phyloP scores from a whole-genome alignment of 352 stramenopile species.

The Poterioochromonas sp. region DNA sequence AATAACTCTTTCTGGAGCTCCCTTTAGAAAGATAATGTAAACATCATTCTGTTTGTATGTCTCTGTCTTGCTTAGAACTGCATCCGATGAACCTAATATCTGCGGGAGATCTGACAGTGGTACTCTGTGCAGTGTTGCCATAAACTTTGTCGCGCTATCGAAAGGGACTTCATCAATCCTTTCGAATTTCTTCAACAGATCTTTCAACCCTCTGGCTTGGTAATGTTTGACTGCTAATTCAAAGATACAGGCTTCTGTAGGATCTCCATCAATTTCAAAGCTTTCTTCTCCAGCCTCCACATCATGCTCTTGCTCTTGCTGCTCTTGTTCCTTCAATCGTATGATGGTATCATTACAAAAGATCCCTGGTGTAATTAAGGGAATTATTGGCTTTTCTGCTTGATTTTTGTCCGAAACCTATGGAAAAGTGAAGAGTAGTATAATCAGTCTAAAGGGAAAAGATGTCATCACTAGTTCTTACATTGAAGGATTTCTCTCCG shows the following conservation, averaged over 20 bases:
- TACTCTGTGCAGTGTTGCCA: background rate
- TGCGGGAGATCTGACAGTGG: background rate
- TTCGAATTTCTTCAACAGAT: background rate
- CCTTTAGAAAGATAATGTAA: background rate
- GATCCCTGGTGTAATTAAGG: background rate
- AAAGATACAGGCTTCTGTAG: slow-evolving; percentile 11
- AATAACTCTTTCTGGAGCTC: background rate
- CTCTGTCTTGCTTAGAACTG: background rate
- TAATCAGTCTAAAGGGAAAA: too few relatives aligned
- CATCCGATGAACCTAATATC: background rate
- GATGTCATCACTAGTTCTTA: too few relatives aligned
- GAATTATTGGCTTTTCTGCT: background rate
- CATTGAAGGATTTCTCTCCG: too few relatives aligned
- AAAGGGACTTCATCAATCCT: slow-evolving; percentile 14
- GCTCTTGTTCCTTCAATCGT: background rate
- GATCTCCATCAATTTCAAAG: background rate
- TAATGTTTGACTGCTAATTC: background rate
- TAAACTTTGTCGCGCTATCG: slow-evolving; percentile 4
- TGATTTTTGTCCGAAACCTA: too few relatives aligned
- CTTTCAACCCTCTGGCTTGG: background rate
- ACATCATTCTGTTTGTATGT: background rate
- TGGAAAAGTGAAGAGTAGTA: too few relatives aligned
- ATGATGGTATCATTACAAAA: slow-evolving; percentile 2
- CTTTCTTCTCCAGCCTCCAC: background rate
- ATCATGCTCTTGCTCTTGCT: background rate